Evolutionary conservation across 2,329 filamentous ascomycete genomes (phyloP).

Genomic region (Teratosphaeria nubilosa): DNA sequence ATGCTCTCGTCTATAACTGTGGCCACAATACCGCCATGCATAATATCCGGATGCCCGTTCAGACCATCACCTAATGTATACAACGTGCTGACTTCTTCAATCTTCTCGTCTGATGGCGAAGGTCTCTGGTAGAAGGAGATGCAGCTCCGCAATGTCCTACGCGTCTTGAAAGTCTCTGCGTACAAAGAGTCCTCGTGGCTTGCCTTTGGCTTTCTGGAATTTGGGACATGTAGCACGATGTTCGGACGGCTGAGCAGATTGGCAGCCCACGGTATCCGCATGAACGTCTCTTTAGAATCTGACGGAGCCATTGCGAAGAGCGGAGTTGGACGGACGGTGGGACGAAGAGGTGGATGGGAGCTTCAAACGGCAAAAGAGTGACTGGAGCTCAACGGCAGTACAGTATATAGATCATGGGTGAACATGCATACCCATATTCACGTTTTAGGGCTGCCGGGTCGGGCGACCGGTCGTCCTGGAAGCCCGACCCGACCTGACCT

Average conservation of each 20-base stretch:
- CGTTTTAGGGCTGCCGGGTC: not conserved
- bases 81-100: slow-evolving; percentile 29
- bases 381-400: not conserved
- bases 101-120: slow-evolving; percentile 16
- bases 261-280: slow-evolving; percentile 24
- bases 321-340: not conserved
- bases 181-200: slow-evolving; percentile 43
- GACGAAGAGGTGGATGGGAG: not conserved
- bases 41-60: slow-evolving; percentile 43
- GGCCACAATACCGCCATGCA: slow-evolving; percentile 50
- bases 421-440: too few relatives aligned
- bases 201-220: slow-evolving; percentile 29
- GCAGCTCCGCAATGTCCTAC: slow-evolving; percentile 39
- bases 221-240: slow-evolving; percentile 27
- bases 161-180: slow-evolving; percentile 42
- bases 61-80: slow-evolving; percentile 41
- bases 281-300: slow-evolving; percentile 21
- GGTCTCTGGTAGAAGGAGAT: slow-evolving; percentile 35
- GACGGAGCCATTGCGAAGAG: slow-evolving; percentile 1
- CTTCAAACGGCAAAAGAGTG: not conserved
- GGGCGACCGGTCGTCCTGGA: not conserved
- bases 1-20: slow-evolving; percentile 51
- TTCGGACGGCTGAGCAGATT: slow-evolving; percentile 22
- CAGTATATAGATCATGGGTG: too few relatives aligned
- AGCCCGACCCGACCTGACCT: not conserved